These are phyloP conservation scores for Isabelozyma rhagii DNA, from an alignment of 805 yeast species.

Conservation along the genomic window DNA sequence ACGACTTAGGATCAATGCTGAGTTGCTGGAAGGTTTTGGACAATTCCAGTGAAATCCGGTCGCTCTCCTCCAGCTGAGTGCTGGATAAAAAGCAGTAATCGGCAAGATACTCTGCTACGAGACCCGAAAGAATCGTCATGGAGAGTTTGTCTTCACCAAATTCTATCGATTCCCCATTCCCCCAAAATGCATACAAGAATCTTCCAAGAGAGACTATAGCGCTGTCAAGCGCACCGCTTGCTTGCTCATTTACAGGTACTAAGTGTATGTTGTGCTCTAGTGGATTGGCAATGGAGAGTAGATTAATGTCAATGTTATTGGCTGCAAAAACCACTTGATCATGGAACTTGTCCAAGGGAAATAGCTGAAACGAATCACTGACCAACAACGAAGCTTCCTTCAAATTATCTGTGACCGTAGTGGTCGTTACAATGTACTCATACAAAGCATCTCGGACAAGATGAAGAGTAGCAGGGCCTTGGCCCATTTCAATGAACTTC, in stretches of 20 bases:
- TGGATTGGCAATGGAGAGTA: conserved; percentile 47
- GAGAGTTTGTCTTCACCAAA: conserved; percentile 3
- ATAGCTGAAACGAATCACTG: background rate
- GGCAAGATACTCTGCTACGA: conserved; percentile 16
- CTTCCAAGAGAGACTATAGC: conserved; percentile 10
- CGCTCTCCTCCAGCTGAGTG: background rate
- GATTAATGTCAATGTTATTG: conserved; percentile 9
- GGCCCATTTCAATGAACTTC: conserved; percentile 7
- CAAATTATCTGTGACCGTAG: background rate
- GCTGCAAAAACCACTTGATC: conserved; percentile 11
- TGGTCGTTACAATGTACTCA: conserved; percentile 5
- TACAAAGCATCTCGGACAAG: conserved; percentile 8
- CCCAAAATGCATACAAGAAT: conserved; percentile 7
- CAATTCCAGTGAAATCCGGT: background rate
- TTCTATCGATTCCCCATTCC: background rate
- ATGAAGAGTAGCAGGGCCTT: conserved; percentile 2
- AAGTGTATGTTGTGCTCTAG: conserved; percentile 41
- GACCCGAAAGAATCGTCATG: conserved; percentile 4
- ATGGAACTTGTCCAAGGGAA: conserved; percentile 24
- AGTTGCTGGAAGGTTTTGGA: background rate
- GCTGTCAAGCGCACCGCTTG: conserved; percentile 1
- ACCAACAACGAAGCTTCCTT: background rate
- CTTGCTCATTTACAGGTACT: conserved; percentile 3
- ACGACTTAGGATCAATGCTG: background rate
- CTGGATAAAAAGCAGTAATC: conserved; percentile 16